Conservation (phyloP, 441 rosid genomes). For the Brassica balearica region DNA sequence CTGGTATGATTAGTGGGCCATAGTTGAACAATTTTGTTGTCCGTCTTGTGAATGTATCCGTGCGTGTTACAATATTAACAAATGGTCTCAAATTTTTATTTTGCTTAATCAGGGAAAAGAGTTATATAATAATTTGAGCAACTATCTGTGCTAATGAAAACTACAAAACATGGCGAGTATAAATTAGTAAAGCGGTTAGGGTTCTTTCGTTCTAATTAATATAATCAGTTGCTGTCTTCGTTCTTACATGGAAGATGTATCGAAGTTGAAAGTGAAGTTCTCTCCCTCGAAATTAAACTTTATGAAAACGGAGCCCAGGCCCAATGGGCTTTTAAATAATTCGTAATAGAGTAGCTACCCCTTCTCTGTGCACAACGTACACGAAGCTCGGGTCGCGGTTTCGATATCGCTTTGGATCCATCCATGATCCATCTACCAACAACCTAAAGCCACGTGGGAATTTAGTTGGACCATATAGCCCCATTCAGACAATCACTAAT, state of each 20-base stretch:
- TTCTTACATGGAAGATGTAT: background rate
- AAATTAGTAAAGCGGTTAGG: background rate
- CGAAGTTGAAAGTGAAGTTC: background rate
- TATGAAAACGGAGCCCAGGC: background rate
- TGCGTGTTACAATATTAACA: too few relatives aligned
- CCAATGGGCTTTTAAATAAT: conserved; percentile 10
- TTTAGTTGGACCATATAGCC: conserved; percentile 29
- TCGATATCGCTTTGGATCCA: conserved; percentile 27
- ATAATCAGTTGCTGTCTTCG: background rate
- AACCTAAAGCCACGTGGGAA: conserved; percentile 36
- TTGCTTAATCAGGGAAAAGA: too few relatives aligned
- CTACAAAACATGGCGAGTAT: background rate
- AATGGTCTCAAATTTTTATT: too few relatives aligned
- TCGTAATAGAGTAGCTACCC: background rate
- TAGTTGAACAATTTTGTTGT: too few relatives aligned
- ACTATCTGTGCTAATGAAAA: background rate
- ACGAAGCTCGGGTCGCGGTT: conserved; percentile 22
- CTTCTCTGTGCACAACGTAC: background rate
- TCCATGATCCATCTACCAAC: conserved; percentile 32
- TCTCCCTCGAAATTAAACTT: background rate
- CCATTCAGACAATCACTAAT: background rate
- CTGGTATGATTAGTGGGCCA: too few relatives aligned
- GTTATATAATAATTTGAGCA: background rate
- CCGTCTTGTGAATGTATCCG: too few relatives aligned
- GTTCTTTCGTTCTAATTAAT: background rate